Conservation (phyloP, 257 asterid genomes). For the Agastache rugosa region DNA sequence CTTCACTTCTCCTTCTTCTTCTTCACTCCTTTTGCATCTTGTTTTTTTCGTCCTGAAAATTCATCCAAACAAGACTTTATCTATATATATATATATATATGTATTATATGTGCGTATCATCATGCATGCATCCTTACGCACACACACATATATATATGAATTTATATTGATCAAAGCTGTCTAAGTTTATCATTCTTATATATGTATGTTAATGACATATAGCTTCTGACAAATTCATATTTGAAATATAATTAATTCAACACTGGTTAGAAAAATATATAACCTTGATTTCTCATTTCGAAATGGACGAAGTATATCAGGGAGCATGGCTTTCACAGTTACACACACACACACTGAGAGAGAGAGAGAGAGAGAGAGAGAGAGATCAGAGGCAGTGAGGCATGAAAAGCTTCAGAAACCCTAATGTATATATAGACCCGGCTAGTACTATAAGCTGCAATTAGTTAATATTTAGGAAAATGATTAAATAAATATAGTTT, state of each 20-base stretch:
- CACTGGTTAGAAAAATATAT: background rate
- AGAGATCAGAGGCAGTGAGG: slow-evolving; percentile 1
- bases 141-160: background rate
- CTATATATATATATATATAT: background rate
- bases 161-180: background rate
- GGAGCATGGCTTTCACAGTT: slow-evolving; percentile 30
- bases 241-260: no score
- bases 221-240: background rate
- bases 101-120: background rate
- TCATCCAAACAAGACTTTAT: slow-evolving; percentile 8
- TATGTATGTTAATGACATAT: background rate
- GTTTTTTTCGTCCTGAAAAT: slow-evolving; percentile 41
- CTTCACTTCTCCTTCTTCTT: slow-evolving; percentile 24
- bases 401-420: slow-evolving; percentile 12
- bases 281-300: slow-evolving; percentile 55
- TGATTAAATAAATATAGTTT: no score
- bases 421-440: slow-evolving; percentile 28
- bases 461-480: background rate
- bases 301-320: slow-evolving; percentile 46
- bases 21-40: slow-evolving; percentile 34
- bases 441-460: background rate
- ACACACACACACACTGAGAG: background rate
- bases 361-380: slow-evolving; percentile 2
- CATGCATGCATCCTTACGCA: slow-evolving; percentile 5
- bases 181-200: no score